These are phyloP conservation scores for Clonostachys solani DNA, from an alignment of 2,329 filamentous ascomycete species.

Conservation along the genomic window DNA sequence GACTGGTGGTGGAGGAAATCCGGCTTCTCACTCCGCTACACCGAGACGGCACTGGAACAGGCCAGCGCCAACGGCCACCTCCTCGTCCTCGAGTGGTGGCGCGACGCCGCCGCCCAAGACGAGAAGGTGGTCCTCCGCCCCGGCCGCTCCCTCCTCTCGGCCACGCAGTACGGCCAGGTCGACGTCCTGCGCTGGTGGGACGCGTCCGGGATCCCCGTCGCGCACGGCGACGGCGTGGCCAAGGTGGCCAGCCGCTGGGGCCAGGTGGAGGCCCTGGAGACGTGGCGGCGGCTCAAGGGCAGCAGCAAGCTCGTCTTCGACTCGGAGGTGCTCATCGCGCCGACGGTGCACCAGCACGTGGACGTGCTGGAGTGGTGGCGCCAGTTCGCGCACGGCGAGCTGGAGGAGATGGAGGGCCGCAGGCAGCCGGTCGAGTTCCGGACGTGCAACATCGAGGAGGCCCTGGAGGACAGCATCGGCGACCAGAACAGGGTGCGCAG, in stretches of 20 bases:
- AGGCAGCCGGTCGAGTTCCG: conserved; percentile 81
- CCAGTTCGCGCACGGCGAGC: conserved; percentile 53
- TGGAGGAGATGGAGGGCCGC: conserved; percentile 48
- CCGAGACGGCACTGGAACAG: conserved; percentile 81
- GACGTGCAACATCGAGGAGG: conserved; percentile 93
- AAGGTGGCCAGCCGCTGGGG: conserved; percentile 83
- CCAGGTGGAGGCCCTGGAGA: conserved; percentile 76
- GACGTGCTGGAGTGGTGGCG: conserved; percentile 93
- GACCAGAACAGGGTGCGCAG: conserved; percentile 68
- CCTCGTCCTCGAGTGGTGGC: conserved; percentile 92
- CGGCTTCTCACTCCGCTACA: conserved; percentile 77
- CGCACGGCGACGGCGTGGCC: conserved; percentile 76
- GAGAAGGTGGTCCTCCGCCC: conserved; percentile 64
- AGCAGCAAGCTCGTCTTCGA: conserved; percentile 68
- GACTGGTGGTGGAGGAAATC: conserved; percentile 87
- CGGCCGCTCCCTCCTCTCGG: conserved; percentile 78
- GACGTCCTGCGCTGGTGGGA: conserved; percentile 87
- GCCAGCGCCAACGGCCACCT: conserved; percentile 81
- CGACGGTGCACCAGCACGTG: conserved; percentile 82
- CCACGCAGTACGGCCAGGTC: conserved; percentile 76
- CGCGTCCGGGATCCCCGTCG: conserved; percentile 71
- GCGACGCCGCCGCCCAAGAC: conserved; percentile 59
- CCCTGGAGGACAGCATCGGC: conserved; percentile 79
- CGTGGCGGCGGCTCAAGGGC: conserved; percentile 72
- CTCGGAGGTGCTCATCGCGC: conserved; percentile 76